Conservation (phyloP, 2,329 filamentous ascomycete species). For the Fusarium praegraminearum region DNA sequence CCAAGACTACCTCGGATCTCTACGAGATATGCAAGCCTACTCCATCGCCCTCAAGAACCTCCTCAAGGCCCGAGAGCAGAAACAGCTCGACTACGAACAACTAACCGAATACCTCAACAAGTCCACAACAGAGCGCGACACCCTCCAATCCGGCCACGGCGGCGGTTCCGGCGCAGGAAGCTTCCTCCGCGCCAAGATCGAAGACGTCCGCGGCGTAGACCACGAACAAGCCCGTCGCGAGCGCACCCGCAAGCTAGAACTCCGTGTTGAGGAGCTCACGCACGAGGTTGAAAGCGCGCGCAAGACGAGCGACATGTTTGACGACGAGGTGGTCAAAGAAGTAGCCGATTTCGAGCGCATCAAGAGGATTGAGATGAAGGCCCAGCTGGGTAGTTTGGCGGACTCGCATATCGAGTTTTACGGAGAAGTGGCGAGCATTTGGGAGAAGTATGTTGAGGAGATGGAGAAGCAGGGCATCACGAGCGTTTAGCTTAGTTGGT, state of each 20-base stretch:
- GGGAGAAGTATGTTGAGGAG: constrained; percentile 90
- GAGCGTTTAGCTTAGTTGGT: constrained; percentile 13
- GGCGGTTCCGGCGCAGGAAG: constrained; percentile 78
- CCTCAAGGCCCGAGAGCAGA: constrained; percentile 93
- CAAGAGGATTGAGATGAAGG: constrained; percentile 92
- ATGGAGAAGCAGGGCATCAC: constrained; percentile 76
- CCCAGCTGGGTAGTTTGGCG: constrained; percentile 84
- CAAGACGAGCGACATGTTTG: constrained; percentile 89
- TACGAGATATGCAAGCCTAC: constrained; percentile 97
- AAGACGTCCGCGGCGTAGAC: constrained; percentile 96
- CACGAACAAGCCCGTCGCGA: constrained; percentile 93
- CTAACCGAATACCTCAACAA: constrained; percentile 96
- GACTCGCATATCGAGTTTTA: constrained; percentile 92
- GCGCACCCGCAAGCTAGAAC: constrained; percentile 87
- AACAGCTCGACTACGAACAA: constrained; percentile 97
- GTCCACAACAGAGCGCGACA: constrained; percentile 86
- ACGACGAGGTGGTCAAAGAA: constrained; percentile 95
- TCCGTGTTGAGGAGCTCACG: constrained; percentile 92
- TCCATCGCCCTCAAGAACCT: constrained; percentile 87
- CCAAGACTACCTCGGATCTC: constrained; percentile 91
- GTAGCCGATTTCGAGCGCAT: constrained; percentile 95
- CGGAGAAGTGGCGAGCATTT: constrained; percentile 79
- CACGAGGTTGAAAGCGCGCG: constrained; percentile 89
- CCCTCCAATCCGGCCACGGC: constrained; percentile 72
- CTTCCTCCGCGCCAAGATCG: constrained; percentile 93